Evolutionary conservation across 345 rosid genomes (phyloP), one percentile per base, ranked within the genome.

Genomic region (Gossypium stocksii): DNA sequence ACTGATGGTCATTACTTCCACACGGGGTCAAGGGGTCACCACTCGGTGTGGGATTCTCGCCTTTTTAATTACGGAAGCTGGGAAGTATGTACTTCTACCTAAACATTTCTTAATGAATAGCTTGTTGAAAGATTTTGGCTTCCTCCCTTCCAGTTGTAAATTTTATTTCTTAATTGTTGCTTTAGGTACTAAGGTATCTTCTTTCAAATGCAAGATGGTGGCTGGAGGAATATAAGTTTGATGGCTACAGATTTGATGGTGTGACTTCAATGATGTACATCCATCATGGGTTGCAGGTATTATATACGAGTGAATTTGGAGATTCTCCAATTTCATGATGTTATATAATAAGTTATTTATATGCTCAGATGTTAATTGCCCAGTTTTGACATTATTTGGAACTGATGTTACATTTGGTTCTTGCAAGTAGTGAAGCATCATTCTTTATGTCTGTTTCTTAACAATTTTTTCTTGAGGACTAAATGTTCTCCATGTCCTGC

Each of bases 11-110:
- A 93, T 46, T 93, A 95, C 79, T 93, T 93, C 83, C 94, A 95
- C 87, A 82, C 91, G 61, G 99, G 99, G 48, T 71, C 92, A 1
- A 87, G 85, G 22, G 99, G 99, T 76, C 82, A 90, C 76, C 99
- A 95, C 23, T 93, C 94, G 98, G 87, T 95, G 93, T 95, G 98
- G 99, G 99, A 95, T 84, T 95, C 98, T 81, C 97, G 99, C 74
- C 98, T 95, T 85, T 95, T 95, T 82, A 95, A 95, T 64, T 91
- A 93, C 57, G 99, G 97, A 77, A 95, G 88, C 83, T 93, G 99
- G 99, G 98, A 95, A 82, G 99, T 93, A 85, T 66, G 95, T 74
- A 66, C 61, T 81, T 77, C 54, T 20, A 4, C 19, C 4, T 25
- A 14, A 66, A 73, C 60, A 22, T 70, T 2, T 52, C 46, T n/a